Evolutionary conservation across 1,139 yeast species (phyloP), one percentile per base, ranked within the genome.

Genomic region (Debaryomyces robertsiae): DNA sequence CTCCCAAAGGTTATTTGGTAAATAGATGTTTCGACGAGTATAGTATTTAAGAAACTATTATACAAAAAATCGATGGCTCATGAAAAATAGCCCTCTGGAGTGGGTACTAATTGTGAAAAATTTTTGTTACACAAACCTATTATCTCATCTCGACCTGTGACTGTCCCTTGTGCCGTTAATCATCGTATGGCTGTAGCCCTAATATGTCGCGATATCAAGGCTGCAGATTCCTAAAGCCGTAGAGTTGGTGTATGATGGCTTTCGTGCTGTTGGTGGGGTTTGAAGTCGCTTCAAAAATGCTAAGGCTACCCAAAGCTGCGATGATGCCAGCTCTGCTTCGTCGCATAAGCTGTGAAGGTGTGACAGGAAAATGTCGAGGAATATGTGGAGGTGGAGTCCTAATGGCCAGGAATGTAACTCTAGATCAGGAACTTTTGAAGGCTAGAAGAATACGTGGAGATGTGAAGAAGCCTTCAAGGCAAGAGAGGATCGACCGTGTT

Each of bases 1-100:
- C 91, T 84, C 88, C 91, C 91, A 78, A 76, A 65, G 51, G 48
- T 15, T 33, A 61, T 56, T 71, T 72, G 77, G 77, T 72, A 69
- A 65, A 55, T 54, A 55, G 6, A 62, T 72, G 77, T 69, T 71
- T 71, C 78, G 78, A 73, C 78, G 77, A 70, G 73, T 75, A 72
- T 67, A 52, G 53, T 16, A 15, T 22, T 14, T 18, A 54, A 46
- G n/a, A 45, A 45, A 44, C 36, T 25, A 11, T 6, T 6, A 18
- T 13, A 4, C 14, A 32, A 11, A 14, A n/a, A 33, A 17, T 11
- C n/a, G 29, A 25, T 31, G 17, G 17, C 7, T 18, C 22, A n/a
- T 19, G 30, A 16, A 36, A 40, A 18, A 35, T 39, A 28, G 35
- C 28, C 39, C 9, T 11, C 18, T 17, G 30, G 15, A 10, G 30